phyloP scores from a whole-genome alignment of 1,284 basidiomycete species.

The Psilocybe mexicana region DNA sequence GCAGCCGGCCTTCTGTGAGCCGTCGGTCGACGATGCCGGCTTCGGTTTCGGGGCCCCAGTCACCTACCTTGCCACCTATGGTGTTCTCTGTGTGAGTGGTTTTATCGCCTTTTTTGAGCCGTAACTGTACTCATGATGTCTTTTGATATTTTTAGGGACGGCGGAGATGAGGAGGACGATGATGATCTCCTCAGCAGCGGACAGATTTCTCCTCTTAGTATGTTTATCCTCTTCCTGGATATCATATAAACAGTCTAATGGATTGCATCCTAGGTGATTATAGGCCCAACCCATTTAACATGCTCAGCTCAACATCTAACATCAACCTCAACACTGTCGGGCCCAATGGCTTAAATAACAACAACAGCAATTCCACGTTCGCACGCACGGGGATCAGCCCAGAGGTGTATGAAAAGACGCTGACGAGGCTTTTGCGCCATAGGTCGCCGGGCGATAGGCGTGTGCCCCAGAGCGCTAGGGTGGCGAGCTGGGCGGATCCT shows the following conservation, averaged over 20 bases:
- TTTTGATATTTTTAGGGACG: slow-evolving; percentile 14
- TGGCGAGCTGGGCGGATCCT: slow-evolving; percentile 57
- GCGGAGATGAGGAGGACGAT: slow-evolving; percentile 55
- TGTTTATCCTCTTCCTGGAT: slow-evolving; percentile 25
- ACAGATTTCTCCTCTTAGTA: slow-evolving; percentile 68
- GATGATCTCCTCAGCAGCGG: slow-evolving; percentile 72
- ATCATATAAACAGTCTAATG: slow-evolving; percentile 25
- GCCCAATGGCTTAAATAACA: slow-evolving; percentile 14
- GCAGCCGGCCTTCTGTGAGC: slow-evolving; percentile 12
- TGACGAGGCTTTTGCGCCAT: slow-evolving; percentile 14
- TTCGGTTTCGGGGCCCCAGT: slow-evolving; percentile 24
- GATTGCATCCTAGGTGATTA: slow-evolving; percentile 25
- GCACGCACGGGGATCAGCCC: slow-evolving; percentile 3
- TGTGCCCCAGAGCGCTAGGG: slow-evolving; percentile 32
- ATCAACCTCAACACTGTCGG: slow-evolving; percentile 10
- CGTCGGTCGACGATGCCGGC: slow-evolving; percentile 9
- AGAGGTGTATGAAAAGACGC: slow-evolving; percentile 19
- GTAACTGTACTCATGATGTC: too few relatives aligned
- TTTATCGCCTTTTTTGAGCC: background rate
- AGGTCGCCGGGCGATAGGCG: slow-evolving; percentile 17
- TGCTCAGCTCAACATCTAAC: slow-evolving; percentile 21
- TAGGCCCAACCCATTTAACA: slow-evolving; percentile 44
- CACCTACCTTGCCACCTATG: slow-evolving; percentile 35
- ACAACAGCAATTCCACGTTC: slow-evolving; percentile 1
- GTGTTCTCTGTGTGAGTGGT: slow-evolving; percentile 29